Conservation (phyloP, 257 asterid species). For the Fraxinus quadrangulata region DNA sequence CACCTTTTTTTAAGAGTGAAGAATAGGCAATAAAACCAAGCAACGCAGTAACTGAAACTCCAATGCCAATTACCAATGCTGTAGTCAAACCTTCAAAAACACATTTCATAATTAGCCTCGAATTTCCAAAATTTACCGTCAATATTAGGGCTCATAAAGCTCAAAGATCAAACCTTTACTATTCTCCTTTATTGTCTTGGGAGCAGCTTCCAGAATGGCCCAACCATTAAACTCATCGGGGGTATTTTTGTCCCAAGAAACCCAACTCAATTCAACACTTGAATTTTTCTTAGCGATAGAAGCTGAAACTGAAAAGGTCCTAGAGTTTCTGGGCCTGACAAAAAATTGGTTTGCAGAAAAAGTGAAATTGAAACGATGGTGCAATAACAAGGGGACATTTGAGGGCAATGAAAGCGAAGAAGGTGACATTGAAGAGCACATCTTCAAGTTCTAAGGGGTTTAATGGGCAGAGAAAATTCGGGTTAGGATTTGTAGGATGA, state of each 20-base stretch:
- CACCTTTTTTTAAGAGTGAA: slow-evolving; percentile 60
- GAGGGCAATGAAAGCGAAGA: slow-evolving; percentile 46
- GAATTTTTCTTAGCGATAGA: slow-evolving; percentile 51
- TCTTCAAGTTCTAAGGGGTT: slow-evolving; percentile 23
- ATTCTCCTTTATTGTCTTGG: slow-evolving; percentile 32
- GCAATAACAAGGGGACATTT: slow-evolving; percentile 36
- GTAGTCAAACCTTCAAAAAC: slow-evolving; percentile 46
- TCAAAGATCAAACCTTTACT: slow-evolving; percentile 33
- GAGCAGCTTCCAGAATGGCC: slow-evolving; percentile 55
- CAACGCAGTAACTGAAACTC: slow-evolving; percentile 58
- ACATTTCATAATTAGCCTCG: slow-evolving; percentile 24
- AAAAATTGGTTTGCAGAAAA: slow-evolving; percentile 39
- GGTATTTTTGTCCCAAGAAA: slow-evolving; percentile 35
- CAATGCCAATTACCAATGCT: slow-evolving; percentile 55
- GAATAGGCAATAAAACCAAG: slow-evolving; percentile 60
- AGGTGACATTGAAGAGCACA: slow-evolving; percentile 59
- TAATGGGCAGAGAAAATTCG: slow-evolving; percentile 12
- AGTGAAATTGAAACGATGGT: slow-evolving; percentile 38
- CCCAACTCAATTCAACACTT: slow-evolving; percentile 52
- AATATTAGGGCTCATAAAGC: neutral
- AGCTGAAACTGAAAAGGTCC: slow-evolving; percentile 38
- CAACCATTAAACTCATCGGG: slow-evolving; percentile 77
- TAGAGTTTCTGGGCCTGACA: slow-evolving; percentile 40
- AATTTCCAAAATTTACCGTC: neutral
- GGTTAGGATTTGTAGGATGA: neutral